Evolutionary conservation across 371 early-diverging fungal species (phyloP).

Genomic region (Choanephora cucurbitarum): DNA sequence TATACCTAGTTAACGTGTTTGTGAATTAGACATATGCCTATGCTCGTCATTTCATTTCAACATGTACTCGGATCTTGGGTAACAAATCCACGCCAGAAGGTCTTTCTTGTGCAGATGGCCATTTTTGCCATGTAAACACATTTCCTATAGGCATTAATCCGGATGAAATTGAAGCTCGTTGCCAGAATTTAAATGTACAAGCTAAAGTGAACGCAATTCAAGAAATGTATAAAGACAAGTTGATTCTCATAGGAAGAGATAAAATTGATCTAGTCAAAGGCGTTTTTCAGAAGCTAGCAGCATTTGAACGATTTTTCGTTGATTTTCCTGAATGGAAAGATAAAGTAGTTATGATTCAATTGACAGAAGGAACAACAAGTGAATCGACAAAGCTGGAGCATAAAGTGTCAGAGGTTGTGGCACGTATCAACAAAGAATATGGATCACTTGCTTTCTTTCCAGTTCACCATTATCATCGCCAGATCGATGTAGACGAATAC

Average conservation of each 20-base stretch:
- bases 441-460: conserved; percentile 95
- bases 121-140: conserved; percentile 83
- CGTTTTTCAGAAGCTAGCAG: conserved; percentile 94
- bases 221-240: conserved; percentile 89
- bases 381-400: conserved; percentile 72
- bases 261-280: conserved; percentile 99
- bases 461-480: conserved; percentile 95
- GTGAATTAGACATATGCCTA: conserved; percentile 85
- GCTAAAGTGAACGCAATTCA: conserved; percentile 76
- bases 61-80: conserved; percentile 89
- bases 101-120: conserved; percentile 69
- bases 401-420: conserved; percentile 87
- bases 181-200: conserved; percentile 50
- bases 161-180: conserved; percentile 42
- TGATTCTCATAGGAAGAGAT: conserved; percentile 97
- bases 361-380: conserved; percentile 50
- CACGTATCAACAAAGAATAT: conserved; percentile 91
- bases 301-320: conserved; percentile 90
- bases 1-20: background rate
- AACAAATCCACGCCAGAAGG: conserved; percentile 85
- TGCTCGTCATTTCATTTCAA: conserved; percentile 93
- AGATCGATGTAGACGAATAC: conserved; percentile 92
- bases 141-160: conserved; percentile 98
- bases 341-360: conserved; percentile 88
- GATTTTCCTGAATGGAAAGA: conserved; percentile 90